phyloP scores from a whole-genome alignment of 179 eudicot species.

The Vitellaria paradoxa region DNA sequence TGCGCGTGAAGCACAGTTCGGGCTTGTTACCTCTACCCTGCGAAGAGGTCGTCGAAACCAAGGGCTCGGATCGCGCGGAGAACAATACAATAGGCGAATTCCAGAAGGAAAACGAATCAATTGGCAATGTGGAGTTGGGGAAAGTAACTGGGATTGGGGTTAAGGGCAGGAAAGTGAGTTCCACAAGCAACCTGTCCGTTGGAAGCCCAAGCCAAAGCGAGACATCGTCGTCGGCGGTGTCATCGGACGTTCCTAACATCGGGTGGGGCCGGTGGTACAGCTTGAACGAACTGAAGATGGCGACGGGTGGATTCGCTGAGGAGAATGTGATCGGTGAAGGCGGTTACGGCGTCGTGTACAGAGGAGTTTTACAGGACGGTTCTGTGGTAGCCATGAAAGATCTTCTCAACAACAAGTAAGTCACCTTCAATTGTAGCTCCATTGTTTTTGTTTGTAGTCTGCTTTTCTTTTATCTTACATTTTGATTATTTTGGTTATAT shows the following conservation, averaged over 20 bases:
- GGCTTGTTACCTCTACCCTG: constrained; percentile 51
- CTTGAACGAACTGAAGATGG: constrained; percentile 71
- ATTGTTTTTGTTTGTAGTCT: background rate
- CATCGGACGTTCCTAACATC: constrained; percentile 44
- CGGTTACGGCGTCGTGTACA: constrained; percentile 85
- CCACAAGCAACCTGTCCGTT: constrained; percentile 40
- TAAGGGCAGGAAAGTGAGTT: constrained; percentile 25
- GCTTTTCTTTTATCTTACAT: background rate
- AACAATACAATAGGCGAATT: constrained; percentile 27
- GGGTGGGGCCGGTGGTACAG: constrained; percentile 97
- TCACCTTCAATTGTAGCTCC: background rate
- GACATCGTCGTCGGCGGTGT: constrained; percentile 29
- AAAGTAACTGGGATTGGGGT: constrained; percentile 20
- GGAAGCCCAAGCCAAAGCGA: constrained; percentile 36
- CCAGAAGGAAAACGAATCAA: constrained; percentile 1
- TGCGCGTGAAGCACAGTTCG: constrained; percentile 34
- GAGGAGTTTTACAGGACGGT: constrained; percentile 75
- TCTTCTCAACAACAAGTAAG: constrained; percentile 84
- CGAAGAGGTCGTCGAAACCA: constrained; percentile 24
- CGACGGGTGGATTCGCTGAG: constrained; percentile 63
- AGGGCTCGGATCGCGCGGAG: constrained; percentile 24
- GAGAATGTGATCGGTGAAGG: constrained; percentile 91
- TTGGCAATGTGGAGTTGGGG: constrained; percentile 23
- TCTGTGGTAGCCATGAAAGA: constrained; percentile 85
- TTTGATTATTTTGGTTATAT: background rate